phyloP scores from a whole-genome alignment of 306 rosid species.

The Styphnolobium japonicum region DNA sequence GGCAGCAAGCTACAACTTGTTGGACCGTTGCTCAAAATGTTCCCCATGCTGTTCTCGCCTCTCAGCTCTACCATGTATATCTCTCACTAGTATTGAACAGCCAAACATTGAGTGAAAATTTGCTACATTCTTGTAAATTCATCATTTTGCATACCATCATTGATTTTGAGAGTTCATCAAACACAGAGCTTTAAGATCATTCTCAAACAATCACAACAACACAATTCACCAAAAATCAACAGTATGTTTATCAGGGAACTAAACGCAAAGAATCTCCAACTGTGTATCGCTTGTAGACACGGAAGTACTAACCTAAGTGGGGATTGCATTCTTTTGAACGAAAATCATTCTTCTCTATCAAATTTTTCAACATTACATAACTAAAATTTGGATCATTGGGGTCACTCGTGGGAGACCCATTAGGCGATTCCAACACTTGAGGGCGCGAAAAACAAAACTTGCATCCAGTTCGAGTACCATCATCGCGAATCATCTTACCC shows the following conservation, averaged over 20 bases:
- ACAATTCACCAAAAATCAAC: background rate
- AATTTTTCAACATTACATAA: slow-evolving; percentile 46
- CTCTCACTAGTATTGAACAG: slow-evolving; percentile 1
- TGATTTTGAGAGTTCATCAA: background rate
- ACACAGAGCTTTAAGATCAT: background rate
- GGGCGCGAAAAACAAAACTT: slow-evolving; percentile 59
- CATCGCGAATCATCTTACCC: slow-evolving; percentile 36
- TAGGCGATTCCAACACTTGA: slow-evolving; percentile 42
- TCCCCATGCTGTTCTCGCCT: background rate
- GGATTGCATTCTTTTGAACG: slow-evolving; percentile 70
- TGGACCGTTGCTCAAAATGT: slow-evolving; percentile 14
- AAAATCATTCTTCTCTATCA: slow-evolving; percentile 72
- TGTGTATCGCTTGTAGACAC: background rate
- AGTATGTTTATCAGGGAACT: background rate
- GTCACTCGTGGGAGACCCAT: slow-evolving; percentile 46
- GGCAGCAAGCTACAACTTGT: slow-evolving; percentile 16
- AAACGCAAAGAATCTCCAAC: slow-evolving; percentile 17
- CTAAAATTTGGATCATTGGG: slow-evolving; percentile 64
- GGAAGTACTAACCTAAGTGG: slow-evolving; percentile 39
- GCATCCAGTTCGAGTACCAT: slow-evolving; percentile 40
- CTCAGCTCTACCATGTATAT: background rate
- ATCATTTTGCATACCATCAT: background rate
- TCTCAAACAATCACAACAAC: background rate
- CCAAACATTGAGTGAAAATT: background rate
- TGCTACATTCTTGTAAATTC: background rate